Evolutionary conservation across 805 yeast species (phyloP).

Genomic region (Phaffomyces antillensis): DNA sequence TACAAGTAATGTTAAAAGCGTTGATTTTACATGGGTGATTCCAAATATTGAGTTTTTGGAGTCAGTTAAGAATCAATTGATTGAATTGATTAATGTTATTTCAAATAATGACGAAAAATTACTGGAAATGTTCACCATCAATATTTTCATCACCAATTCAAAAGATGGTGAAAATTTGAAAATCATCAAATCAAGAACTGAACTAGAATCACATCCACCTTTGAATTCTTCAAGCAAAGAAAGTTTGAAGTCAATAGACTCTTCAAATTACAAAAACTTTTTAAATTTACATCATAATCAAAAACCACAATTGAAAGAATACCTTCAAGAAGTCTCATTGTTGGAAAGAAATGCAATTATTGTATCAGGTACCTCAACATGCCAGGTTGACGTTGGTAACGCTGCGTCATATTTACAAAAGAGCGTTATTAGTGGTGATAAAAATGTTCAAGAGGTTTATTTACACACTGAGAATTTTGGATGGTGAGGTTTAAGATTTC

Average conservation of each 20-base stretch:
- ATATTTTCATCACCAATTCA: conserved; percentile 27
- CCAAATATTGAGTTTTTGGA: conserved; percentile 26
- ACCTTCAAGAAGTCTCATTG: neutral
- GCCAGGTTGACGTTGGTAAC: conserved; percentile 33
- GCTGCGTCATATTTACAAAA: conserved; percentile 36
- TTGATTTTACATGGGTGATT: conserved; percentile 42
- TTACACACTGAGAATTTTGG: conserved; percentile 48
- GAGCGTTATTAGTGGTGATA: conserved; percentile 16
- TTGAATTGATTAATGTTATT: neutral
- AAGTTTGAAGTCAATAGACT: neutral
- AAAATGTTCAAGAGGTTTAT: conserved; percentile 34
- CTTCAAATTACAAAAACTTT: neutral
- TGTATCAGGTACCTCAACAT: conserved; percentile 38
- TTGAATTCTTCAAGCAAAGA: neutral
- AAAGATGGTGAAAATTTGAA: conserved; percentile 1
- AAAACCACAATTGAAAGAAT: conserved; percentile 12
- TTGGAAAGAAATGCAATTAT: conserved; percentile 33
- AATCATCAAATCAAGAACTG: neutral
- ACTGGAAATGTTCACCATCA: conserved; percentile 7
- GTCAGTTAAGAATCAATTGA: conserved; percentile 37
- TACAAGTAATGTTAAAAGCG: conserved; percentile 18
- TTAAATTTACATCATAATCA: conserved; percentile 3
- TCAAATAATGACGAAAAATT: neutral
- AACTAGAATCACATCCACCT: neutral
- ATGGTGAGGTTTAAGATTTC: conserved; percentile 22